phyloP scores from a whole-genome alignment of 257 asterid species.

The Lycium barbarum region DNA sequence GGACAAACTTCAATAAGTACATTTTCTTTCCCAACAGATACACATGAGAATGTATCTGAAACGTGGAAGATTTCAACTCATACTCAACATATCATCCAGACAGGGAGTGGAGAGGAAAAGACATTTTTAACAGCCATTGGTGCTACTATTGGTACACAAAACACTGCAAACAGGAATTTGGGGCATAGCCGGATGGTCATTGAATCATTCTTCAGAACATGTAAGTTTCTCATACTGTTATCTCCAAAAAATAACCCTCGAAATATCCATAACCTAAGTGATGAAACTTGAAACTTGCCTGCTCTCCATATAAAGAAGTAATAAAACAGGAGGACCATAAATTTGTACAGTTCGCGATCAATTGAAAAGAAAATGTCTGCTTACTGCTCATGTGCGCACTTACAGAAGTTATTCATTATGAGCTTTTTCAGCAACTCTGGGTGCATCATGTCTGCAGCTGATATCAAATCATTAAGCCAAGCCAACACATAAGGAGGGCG shows the following conservation, averaged over 20 bases:
- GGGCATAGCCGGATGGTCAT: background rate
- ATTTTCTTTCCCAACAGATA: background rate
- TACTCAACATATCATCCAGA: background rate
- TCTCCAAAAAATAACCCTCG: background rate
- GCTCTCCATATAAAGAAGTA: constrained; percentile 7
- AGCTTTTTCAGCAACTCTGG: constrained; percentile 93
- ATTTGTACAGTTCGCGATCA: background rate
- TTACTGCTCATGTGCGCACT: constrained; percentile 40
- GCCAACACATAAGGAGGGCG: constrained; percentile 87
- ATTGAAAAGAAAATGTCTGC: background rate
- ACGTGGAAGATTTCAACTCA: background rate
- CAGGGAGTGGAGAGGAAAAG: background rate
- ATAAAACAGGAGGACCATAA: constrained; percentile 28
- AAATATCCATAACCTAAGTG: constrained; percentile 23
- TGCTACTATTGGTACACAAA: background rate
- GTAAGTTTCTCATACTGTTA: constrained; percentile 10
- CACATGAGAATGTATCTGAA: background rate
- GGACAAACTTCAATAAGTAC: background rate
- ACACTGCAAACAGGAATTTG: background rate
- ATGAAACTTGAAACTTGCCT: constrained; percentile 11
- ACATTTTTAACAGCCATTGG: background rate
- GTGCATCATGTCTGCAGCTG: constrained; percentile 98
- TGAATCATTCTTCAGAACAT: background rate
- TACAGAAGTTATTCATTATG: constrained; percentile 87
- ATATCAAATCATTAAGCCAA: constrained; percentile 87